Conservation (phyloP, 2,329 filamentous ascomycete genomes). For the Ambrosiella cleistominuta region DNA sequence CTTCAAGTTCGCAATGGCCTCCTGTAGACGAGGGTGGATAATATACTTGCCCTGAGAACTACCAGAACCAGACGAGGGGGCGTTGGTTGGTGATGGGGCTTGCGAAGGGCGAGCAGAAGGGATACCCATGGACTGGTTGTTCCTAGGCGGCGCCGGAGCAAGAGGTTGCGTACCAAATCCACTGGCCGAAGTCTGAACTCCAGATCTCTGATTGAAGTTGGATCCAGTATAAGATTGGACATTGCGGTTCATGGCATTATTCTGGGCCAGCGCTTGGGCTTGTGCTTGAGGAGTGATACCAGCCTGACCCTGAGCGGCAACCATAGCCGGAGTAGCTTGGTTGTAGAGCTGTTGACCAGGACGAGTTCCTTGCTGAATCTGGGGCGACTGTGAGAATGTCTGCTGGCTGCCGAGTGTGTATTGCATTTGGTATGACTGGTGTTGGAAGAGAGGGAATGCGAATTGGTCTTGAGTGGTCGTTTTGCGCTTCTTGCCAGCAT, state of each 20-base stretch:
- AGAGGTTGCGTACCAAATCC: neutral
- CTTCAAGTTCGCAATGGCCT: constrained; percentile 29
- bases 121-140: neutral
- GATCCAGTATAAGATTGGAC: constrained; percentile 3
- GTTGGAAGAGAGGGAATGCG: constrained; percentile 20
- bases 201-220: neutral
- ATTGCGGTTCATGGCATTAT: constrained; percentile 3
- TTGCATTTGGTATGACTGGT: constrained; percentile 14
- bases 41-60: constrained; percentile 18
- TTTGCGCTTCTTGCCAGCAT: constrained; percentile 44
- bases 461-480: constrained; percentile 31
- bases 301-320: constrained; percentile 10
- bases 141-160: neutral
- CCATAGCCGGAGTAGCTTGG: constrained; percentile 7
- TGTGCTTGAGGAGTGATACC: constrained; percentile 8
- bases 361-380: neutral
- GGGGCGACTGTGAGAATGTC: constrained; percentile 1
- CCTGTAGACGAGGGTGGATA: constrained; percentile 27
- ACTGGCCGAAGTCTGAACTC: neutral
- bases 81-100: constrained; percentile 7
- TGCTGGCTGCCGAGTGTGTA: constrained; percentile 6
- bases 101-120: neutral
- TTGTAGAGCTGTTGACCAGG: constrained; percentile 7
- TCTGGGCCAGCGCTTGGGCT: constrained; percentile 5
- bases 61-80: constrained; percentile 6